Conservation (phyloP, 305 asterid species). For the Withania somnifera region DNA sequence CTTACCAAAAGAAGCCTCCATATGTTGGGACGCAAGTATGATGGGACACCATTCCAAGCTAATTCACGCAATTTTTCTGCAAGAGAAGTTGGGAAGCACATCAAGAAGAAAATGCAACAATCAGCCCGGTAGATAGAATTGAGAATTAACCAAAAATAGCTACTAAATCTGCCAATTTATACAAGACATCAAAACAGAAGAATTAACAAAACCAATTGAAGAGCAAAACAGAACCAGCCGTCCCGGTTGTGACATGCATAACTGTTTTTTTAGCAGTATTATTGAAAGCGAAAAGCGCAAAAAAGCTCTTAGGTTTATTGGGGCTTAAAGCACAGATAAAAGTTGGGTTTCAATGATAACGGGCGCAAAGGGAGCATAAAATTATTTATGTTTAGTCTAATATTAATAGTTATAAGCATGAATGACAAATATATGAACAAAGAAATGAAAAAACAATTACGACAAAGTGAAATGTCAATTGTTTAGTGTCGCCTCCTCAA, state of each 20-base stretch:
- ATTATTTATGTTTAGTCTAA: too few relatives aligned
- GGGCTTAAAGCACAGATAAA: too few relatives aligned
- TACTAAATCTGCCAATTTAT: neutral
- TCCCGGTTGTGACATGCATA: neutral
- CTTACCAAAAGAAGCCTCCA: conserved; percentile 98
- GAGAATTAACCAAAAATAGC: neutral
- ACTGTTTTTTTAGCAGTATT: neutral
- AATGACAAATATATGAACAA: too few relatives aligned
- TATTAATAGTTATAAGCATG: too few relatives aligned
- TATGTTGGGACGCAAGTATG: conserved; percentile 75
- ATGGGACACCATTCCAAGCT: conserved; percentile 98
- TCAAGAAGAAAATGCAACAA: neutral
- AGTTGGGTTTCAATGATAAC: too few relatives aligned
- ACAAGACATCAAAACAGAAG: neutral
- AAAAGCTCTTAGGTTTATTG: too few relatives aligned
- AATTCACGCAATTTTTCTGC: conserved; percentile 88
- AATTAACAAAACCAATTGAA: neutral
- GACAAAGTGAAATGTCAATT: too few relatives aligned
- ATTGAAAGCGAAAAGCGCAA: too few relatives aligned
- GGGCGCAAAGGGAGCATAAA: too few relatives aligned
- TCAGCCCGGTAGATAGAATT: neutral
- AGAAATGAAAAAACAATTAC: too few relatives aligned
- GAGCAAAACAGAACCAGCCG: neutral
- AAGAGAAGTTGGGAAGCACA: conserved; percentile 1
- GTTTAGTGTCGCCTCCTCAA: too few relatives aligned